Evolutionary conservation across 768 basidiomycete genomes (phyloP), one percentile per base, ranked within the genome.

Genomic region (Boletus fagicola): DNA sequence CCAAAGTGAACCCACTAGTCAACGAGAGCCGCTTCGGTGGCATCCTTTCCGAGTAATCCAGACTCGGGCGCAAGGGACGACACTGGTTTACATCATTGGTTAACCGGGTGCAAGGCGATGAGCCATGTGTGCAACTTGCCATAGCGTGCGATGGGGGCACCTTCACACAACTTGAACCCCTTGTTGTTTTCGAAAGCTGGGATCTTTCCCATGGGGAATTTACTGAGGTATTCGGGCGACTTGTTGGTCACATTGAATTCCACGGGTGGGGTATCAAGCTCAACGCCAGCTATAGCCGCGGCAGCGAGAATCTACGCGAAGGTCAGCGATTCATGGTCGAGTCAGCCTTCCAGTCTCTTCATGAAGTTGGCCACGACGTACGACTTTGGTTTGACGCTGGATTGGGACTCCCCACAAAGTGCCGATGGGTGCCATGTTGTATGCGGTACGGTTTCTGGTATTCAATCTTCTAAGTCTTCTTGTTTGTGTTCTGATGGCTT

Each of bases 1-100:
- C 58, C 65, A 46, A 71, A 71, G 31, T 71, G 70, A 18, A 71
- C 56, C 70, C 70, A 71, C 38, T 71, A 71, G 46, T 71, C 71
- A 1, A 72, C 59, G 28, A 71, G 67, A 3, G 67, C 68, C 24
- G 67, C 54, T 44, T 71, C 71, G 6, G 18, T 47, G 15, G 39
- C 49, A 10, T 60, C 46, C 30, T 65, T 67, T 33, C 68, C 66
- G n/a, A 71, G 63, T 42, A 71, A 58, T 31, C 62, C 62, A 26
- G 66, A 66, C 39, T 65, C 57, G 7, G 71, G 71, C 24, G 59
- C 66, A 18, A 68, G 57, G 20, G 68, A 66, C 20, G 62, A 55
- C 42, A 71, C 70, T 71, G 26, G 16, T 52, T 24, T 12, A 26
- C 18, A 3, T 42, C 44, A 13, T 48, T 30, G 8, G 48, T 59